phyloP scores from a whole-genome alignment of 176 grass and related monocot genomes.

The Microstegium vimineum region DNA sequence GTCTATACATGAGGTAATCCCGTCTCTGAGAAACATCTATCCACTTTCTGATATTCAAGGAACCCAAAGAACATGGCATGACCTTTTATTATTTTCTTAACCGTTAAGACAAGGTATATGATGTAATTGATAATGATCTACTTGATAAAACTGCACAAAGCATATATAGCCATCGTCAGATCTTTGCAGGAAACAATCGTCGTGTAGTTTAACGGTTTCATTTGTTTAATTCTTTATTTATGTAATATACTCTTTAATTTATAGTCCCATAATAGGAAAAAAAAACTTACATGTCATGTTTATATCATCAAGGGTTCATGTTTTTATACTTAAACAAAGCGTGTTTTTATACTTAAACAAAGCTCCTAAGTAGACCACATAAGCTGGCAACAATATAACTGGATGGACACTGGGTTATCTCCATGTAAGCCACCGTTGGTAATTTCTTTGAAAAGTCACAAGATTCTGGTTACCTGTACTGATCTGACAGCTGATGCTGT shows the following conservation, averaged over 20 bases:
- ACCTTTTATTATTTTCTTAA: not conserved
- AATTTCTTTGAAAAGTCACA: not conserved
- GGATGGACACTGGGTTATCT: not conserved
- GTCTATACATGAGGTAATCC: not conserved
- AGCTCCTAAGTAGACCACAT: not conserved
- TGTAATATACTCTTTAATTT: too few species aligned
- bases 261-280: too few species aligned
- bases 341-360: too few species aligned
- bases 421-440: not conserved
- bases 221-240: too few species aligned
- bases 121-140: not conserved
- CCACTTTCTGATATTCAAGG: not conserved
- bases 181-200: not conserved
- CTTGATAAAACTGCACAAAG: too few species aligned
- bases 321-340: too few species aligned
- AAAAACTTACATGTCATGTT: too few species aligned
- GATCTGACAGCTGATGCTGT: not conserved
- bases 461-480: not conserved
- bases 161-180: not conserved
- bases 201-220: too few species aligned
- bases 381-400: not conserved
- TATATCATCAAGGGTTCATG: too few species aligned
- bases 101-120: not conserved
- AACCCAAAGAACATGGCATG: not conserved
- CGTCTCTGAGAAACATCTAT: not conserved